Evolutionary conservation across 257 asterid species (phyloP), one percentile per base, ranked within the genome.

Genomic region (Solanum pinnatisectum): DNA sequence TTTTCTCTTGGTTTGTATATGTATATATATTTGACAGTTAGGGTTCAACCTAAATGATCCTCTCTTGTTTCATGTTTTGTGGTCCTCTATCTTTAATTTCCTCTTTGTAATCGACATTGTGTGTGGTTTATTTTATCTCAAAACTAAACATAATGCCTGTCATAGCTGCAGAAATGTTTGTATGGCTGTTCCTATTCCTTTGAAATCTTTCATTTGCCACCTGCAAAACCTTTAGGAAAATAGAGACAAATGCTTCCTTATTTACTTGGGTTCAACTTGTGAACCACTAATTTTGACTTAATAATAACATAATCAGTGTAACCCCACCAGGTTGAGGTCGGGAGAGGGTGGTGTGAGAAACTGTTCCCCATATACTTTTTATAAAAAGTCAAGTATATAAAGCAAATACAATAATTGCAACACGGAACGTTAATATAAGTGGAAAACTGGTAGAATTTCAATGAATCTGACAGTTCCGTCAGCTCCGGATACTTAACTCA

Each of bases 261-360:
- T 67, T 67, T 67, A 46, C 59, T 44, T 44, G 18, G 56, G 18
- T 46, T 46, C 73, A 65, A 63, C 70, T 56, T 60, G 12, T 60
- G 70, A 60, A 60, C 70, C 60, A 49, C 60, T 49, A 49, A 49
- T 49, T 49, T 49, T 1, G 22, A 49, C 60, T 15, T 16, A 16
- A 4, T 12, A 65, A n/a, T 10, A 10, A n/a, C 18, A 60, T 60
- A 15, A 20, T 1, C 5, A 22, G 14, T 7, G 68, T 23, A 60
- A 22, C 5, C 12, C 92, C 36, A 93, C 72, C 13, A 18, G 11
- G 94, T 92, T 42, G 94, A 90, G 35, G 89, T 86, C 88, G 6
- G 91, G 92, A 84, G 93, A 15, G 23, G 93, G 92, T 40, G 92
- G 83, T 52, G 92, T 92, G 89, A 93, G 92, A 88, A 49, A 49